Base-by-base conservation (phyloP, 2,329 filamentous ascomycete genomes). In the Beauveria varroae region DNA sequence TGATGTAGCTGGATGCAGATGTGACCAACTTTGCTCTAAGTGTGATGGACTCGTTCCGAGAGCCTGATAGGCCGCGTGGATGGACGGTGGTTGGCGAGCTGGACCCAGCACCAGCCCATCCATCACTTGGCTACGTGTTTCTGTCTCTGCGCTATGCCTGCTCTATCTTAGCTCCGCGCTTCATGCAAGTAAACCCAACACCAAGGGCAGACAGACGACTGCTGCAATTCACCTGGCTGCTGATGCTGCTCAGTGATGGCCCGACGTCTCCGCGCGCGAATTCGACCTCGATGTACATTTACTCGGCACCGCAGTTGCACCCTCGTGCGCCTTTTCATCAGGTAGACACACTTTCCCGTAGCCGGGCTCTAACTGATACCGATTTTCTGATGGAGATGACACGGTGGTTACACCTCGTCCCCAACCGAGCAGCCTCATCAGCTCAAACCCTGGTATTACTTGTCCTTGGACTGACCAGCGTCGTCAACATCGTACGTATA, bases 1-100 rank as follows among this genome's bases (percentile, higher is more conserved):
- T 60, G 49, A 53, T 44, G 37, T 60, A 40, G 49, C 16, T 34
- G 49, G 22, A 52, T 34, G 55, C 55, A 40, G 43, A 60, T 60
- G 40, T 60, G 26, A 60, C 49, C 41, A 40, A 14, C 43, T 46
- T 41, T 53, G 37, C 49, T 44, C 57, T 10, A 44, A 52, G 24
- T 37, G 47, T 44, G 37, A 59, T 44, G 20, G 47, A 43, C 46
- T 60, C n/a, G 22, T 26, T 41, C 40, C 24, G 16, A 34, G 16
- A 60, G 46, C 46, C 12, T 46, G 12, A 52, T n/a, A 30, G 40
- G 47, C 57, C 20, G 22, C 28, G 22, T 12, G 30, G 12, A 14
- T 34, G 30, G 37, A 18, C 12, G 43, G 22, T 50, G 57, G 34
- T 26, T 51, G 46, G 41, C 53, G 18, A 16, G 46, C 16, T 30